These are phyloP conservation scores for Syzygium oleosum DNA, from an alignment of 345 rosid species.

Conservation along the genomic window DNA sequence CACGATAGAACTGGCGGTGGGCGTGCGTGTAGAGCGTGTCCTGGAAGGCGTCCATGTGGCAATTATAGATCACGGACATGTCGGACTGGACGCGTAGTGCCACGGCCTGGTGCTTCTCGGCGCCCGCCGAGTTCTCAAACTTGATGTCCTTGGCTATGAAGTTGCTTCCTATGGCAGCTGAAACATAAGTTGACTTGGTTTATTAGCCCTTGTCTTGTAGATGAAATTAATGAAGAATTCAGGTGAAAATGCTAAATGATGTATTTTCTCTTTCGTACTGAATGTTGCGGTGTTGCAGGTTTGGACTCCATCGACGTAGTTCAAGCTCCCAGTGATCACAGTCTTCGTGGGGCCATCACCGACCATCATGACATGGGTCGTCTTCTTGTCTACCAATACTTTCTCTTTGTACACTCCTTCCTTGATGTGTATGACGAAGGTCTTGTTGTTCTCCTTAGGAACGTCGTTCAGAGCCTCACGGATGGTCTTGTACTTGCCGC, in stretches of 20 bases:
- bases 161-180: conserved; percentile 35
- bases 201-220: not conserved
- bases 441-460: conserved; percentile 19
- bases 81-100: conserved; percentile 56
- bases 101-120: conserved; percentile 56
- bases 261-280: conserved; percentile 20
- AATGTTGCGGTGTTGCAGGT: conserved; percentile 53
- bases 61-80: conserved; percentile 37
- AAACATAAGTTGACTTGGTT: not conserved
- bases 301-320: conserved; percentile 28
- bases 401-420: conserved; percentile 58
- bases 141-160: conserved; percentile 71
- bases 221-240: not conserved
- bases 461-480: conserved; percentile 35
- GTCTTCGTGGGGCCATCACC: conserved; percentile 76
- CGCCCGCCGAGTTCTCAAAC: conserved; percentile 63
- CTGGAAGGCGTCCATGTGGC: conserved; percentile 57
- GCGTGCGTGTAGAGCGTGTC: conserved; percentile 63
- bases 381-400: conserved; percentile 18
- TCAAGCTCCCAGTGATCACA: conserved; percentile 45
- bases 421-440: conserved; percentile 61
- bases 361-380: conserved; percentile 37
- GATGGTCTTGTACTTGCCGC: conserved; percentile 57
- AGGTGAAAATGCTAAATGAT: not conserved
- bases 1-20: conserved; percentile 65